phyloP scores from a whole-genome alignment of 2,329 filamentous ascomycete genomes.

The Diaporthe sp. region DNA sequence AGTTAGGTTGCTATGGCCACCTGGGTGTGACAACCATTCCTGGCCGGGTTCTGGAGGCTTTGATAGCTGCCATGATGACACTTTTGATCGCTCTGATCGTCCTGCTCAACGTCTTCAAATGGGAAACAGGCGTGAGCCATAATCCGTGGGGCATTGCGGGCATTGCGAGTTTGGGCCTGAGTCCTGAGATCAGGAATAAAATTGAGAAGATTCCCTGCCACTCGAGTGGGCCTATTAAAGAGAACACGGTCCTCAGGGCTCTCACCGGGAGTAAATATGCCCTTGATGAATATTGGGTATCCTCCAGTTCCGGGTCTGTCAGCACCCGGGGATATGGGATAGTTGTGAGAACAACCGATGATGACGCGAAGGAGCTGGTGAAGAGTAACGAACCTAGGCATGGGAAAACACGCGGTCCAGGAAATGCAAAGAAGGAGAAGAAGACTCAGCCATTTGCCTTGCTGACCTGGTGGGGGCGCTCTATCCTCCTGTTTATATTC shows the following conservation, averaged over 20 bases:
- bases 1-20: constrained; percentile 3
- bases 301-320: neutral
- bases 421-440: neutral
- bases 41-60: constrained; percentile 40
- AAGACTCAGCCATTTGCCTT: constrained; percentile 48
- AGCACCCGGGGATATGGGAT: constrained; percentile 23
- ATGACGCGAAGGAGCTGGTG: neutral
- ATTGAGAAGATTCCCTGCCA: neutral
- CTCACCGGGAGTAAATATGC: constrained; percentile 15
- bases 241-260: neutral
- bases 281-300: neutral
- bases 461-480: constrained; percentile 43
- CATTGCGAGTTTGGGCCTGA: constrained; percentile 47
- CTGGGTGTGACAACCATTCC: constrained; percentile 22
- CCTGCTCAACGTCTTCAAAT: constrained; percentile 46
- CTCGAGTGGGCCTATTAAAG: neutral
- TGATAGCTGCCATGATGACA: constrained; percentile 49
- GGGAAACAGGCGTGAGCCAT: constrained; percentile 50
- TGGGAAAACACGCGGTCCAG: neutral
- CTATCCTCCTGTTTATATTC: constrained; percentile 48
- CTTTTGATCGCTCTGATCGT: constrained; percentile 46
- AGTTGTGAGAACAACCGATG: neutral
- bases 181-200: constrained; percentile 42
- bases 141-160: constrained; percentile 56
- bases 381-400: too few species aligned